A percentile compares a stretch with the other conserved stretches of the same genome.
Conservation (phyloP, 805 yeast species). For the Maudiozyma saulgeensis region DNA sequence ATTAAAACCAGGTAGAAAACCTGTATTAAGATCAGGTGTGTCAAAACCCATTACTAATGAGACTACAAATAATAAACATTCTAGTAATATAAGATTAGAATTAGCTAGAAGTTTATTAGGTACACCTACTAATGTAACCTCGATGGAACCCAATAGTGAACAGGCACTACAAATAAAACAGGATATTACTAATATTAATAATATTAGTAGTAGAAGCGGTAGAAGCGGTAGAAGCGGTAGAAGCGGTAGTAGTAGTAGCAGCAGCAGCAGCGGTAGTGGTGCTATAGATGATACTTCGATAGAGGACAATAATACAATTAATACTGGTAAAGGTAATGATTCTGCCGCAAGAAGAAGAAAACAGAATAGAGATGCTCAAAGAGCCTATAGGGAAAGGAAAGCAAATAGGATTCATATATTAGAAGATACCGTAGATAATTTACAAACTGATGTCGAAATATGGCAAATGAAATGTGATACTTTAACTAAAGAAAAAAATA, state of each 20-base stretch:
- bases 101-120: background rate
- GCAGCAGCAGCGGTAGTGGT: no score
- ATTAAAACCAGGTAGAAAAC: conserved; percentile 62
- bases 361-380: conserved; percentile 90
- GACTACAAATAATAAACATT: background rate
- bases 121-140: background rate
- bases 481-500: conserved; percentile 14
- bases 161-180: background rate
- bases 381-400: conserved; percentile 82
- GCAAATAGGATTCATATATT: conserved; percentile 76
- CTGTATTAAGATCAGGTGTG: conserved; percentile 13
- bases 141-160: background rate
- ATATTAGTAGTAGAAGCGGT: background rate
- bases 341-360: conserved; percentile 61
- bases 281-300: background rate
- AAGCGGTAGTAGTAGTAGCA: no score
- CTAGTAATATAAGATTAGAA: conserved; percentile 30
- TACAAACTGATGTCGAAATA: conserved; percentile 44
- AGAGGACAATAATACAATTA: background rate
- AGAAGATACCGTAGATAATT: conserved; percentile 36
- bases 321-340: background rate
- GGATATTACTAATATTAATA: background rate
- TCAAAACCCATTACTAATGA: background rate
- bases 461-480: conserved; percentile 44
- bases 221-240: no score